phyloP scores from a whole-genome alignment of 331 rosid genomes.

The Malus hybrid region DNA sequence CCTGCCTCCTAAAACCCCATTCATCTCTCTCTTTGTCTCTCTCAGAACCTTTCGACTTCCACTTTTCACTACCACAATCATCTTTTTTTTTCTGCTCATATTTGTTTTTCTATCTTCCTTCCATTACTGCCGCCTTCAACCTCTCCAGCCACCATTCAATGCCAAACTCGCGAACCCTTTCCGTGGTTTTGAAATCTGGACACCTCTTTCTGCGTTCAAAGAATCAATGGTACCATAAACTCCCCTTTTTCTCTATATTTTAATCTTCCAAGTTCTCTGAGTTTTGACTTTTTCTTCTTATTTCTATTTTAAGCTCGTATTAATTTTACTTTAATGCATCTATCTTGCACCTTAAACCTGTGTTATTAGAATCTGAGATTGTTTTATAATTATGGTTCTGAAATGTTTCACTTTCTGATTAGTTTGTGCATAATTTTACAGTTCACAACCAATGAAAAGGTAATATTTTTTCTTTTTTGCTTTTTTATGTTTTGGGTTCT shows the following conservation, averaged over 20 bases:
- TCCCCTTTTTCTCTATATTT: background rate
- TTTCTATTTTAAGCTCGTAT: background rate
- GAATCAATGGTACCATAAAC: background rate
- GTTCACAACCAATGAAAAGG: slow-evolving; percentile 2
- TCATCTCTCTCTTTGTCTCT: background rate
- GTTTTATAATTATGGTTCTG: background rate
- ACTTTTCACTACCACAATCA: background rate
- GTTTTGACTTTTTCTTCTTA: background rate
- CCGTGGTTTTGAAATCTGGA: no score
- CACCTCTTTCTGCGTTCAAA: background rate
- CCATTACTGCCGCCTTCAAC: background rate
- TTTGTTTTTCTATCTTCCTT: no score
- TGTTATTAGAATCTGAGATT: background rate
- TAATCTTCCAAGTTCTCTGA: background rate
- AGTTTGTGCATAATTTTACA: background rate
- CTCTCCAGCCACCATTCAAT: background rate
- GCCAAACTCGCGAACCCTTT: background rate
- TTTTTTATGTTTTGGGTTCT: background rate
- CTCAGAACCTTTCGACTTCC: background rate
- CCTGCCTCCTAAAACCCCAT: background rate
- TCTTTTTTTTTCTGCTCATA: background rate
- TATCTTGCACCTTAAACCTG: background rate
- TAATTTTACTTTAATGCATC: background rate
- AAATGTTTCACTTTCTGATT: background rate
- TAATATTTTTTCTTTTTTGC: background rate